A percentile compares a stretch with the other conserved stretches of the same genome.
Conservation (phyloP, 78 protist genomes). For the Tieghemostelium lacteum region DNA sequence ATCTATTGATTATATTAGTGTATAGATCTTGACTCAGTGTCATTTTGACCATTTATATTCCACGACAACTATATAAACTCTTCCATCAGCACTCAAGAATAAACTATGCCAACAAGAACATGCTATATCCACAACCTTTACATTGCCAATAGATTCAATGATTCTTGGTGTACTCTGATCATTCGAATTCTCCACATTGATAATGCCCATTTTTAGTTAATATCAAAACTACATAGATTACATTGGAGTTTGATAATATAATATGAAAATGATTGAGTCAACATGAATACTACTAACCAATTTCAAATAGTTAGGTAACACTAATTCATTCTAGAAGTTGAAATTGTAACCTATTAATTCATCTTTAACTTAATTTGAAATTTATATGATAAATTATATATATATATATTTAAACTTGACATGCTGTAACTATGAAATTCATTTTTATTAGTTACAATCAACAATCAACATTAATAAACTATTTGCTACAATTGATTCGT, state of each 20-base stretch:
- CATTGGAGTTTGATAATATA: background rate
- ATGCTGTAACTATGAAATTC: too few species aligned
- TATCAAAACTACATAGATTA: background rate
- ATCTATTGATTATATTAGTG: background rate
- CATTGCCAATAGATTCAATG: background rate
- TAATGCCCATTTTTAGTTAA: conserved; percentile 12
- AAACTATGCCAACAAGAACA: conserved; percentile 30
- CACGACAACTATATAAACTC: conserved; percentile 26
- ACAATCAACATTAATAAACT: too few species aligned
- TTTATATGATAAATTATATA: too few species aligned
- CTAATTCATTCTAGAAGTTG: too few species aligned
- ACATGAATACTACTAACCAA: background rate
- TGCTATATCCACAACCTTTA: background rate
- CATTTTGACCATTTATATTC: conserved; percentile 27
- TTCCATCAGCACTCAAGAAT: background rate
- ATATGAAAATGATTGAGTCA: conserved; percentile 15
- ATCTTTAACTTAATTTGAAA: too few species aligned
- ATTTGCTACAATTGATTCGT: too few species aligned
- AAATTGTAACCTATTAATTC: too few species aligned
- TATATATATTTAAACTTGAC: too few species aligned
- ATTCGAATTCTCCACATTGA: background rate
- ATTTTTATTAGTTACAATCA: too few species aligned
- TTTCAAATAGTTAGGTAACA: too few species aligned
- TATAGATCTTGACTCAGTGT: background rate
- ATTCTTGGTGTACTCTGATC: background rate